Conservation (phyloP, 2,329 filamentous ascomycete species). For the Phyllosticta citriasiana region DNA sequence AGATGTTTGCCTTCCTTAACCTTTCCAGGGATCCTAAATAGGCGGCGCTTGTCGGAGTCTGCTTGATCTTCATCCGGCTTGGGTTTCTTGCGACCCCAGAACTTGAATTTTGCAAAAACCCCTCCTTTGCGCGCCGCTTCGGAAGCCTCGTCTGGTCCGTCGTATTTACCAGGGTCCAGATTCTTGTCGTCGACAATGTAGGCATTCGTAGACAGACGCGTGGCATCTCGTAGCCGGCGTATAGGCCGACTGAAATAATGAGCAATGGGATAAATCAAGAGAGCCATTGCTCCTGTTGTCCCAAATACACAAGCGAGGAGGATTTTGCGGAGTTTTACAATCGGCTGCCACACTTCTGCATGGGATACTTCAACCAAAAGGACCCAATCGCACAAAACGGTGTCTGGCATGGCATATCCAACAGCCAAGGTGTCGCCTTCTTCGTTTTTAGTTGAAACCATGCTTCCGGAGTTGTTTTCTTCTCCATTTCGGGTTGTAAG, state of each 20-base stretch:
- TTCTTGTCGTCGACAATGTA: constrained; percentile 35
- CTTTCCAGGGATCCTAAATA: constrained; percentile 76
- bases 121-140: constrained; percentile 36
- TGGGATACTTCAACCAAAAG: constrained; percentile 69
- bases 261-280: constrained; percentile 67
- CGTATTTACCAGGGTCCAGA: constrained; percentile 29
- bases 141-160: constrained; percentile 39
- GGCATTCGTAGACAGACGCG: constrained; percentile 56
- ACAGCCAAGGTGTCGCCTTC: constrained; percentile 59
- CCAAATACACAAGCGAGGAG: constrained; percentile 79
- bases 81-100: constrained; percentile 23
- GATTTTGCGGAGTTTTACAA: constrained; percentile 65
- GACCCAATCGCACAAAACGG: constrained; percentile 66
- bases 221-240: constrained; percentile 62
- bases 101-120: constrained; percentile 28
- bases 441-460: constrained; percentile 64
- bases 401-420: constrained; percentile 66
- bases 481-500: constrained; percentile 39
- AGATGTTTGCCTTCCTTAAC: constrained; percentile 66
- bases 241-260: constrained; percentile 78
- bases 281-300: constrained; percentile 60
- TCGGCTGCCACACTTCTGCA: constrained; percentile 65
- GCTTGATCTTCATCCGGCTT: constrained; percentile 29
- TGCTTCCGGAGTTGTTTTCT: constrained; percentile 52
- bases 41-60: constrained; percentile 31